Base-by-base conservation (phyloP, 1,139 yeast species). In the Yamadazyma dendronema region DNA sequence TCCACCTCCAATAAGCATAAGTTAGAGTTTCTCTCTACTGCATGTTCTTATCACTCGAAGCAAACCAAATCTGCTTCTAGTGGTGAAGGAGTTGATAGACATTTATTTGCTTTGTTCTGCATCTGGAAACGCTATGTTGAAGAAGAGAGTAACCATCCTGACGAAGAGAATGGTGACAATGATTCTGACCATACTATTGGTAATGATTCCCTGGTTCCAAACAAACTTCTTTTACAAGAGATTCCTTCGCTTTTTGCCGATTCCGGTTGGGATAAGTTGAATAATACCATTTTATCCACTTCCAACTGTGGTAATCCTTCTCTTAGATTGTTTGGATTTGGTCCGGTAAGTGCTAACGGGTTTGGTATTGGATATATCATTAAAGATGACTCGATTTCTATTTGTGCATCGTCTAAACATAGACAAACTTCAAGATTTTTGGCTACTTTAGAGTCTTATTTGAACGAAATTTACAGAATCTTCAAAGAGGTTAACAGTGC, bases 361-460 rank as follows among this genome's bases (percentile, higher is more conserved):
- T 89, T 85, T 63, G 97, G 97, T 19, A 74, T 89, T 35, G 96
- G 96, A 3, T 89, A 89, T 59, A 88, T 89, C 50, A 84, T 89
- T 53, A 87, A 89, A 58, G 88, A 79, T 41, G 88, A 86, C 53
- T 81, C 92, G 4, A 79, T 89, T 37, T 83, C 95, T 2, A 79
- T 89, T 29, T 88, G 96, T 58, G 94, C 87, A 1, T 79, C 94
- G 19, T 87, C 96, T 6, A 89, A 87, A 62, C 96, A 89, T 60
- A 77, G 96, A 46, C 97, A 89, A 65, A 89, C 97, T 1, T 69
- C 76, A 46, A 76, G 97, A 59, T 85, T 86, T 55, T 74, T 86
- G 46, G 85, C 82, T 38, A 84, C 92, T 1, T 69, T 86, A 48
- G 78, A 81, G 46, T 79, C 83, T 31, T 84, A 84, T 50, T 68